A percentile compares a stretch with the other conserved stretches of the same genome.
Conservation (phyloP, 352 stramenopile species). For the Phytophthora litchii region DNA sequence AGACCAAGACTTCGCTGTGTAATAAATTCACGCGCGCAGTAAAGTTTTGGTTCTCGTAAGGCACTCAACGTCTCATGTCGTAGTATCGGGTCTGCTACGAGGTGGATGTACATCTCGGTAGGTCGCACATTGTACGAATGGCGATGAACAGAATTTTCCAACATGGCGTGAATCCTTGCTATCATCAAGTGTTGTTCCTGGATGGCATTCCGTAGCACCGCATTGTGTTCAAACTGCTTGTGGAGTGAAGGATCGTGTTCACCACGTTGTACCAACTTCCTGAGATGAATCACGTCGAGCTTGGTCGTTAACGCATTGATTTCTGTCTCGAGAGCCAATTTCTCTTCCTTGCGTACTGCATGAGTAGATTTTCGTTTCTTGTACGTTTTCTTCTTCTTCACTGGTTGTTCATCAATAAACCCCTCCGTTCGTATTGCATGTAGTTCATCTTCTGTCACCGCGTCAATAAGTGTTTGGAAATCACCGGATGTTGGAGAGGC, state of each 20-base stretch:
- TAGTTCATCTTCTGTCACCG: conserved; percentile 1
- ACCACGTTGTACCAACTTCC: conserved; percentile 5
- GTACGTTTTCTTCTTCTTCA: conserved; percentile 35
- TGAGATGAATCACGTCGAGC: conserved; percentile 27
- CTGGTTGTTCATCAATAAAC: neutral
- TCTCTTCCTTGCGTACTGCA: conserved; percentile 42
- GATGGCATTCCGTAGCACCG: conserved; percentile 5
- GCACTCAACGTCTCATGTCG: conserved; percentile 27
- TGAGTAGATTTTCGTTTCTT: conserved; percentile 47
- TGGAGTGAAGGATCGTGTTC: neutral
- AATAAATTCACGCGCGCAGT: conserved; percentile 42
- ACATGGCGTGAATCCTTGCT: conserved; percentile 8
- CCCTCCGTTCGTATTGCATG: too few relatives aligned
- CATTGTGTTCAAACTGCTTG: conserved; percentile 5
- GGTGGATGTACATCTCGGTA: conserved; percentile 44
- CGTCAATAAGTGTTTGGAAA: conserved; percentile 1
- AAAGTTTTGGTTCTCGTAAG: conserved; percentile 45
- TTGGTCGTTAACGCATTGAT: conserved; percentile 19
- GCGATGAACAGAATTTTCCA: conserved; percentile 10
- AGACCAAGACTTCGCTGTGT: conserved; percentile 44
- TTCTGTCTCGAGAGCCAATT: conserved; percentile 21
- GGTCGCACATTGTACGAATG: conserved; percentile 25
- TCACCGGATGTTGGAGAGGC: neutral
- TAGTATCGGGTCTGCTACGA: conserved; percentile 25
- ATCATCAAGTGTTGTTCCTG: conserved; percentile 27